A percentile compares a stretch with the other conserved stretches of the same genome.
Conservation (phyloP, 495 filamentous ascomycete genomes). For the Articulospora tetracladia region DNA sequence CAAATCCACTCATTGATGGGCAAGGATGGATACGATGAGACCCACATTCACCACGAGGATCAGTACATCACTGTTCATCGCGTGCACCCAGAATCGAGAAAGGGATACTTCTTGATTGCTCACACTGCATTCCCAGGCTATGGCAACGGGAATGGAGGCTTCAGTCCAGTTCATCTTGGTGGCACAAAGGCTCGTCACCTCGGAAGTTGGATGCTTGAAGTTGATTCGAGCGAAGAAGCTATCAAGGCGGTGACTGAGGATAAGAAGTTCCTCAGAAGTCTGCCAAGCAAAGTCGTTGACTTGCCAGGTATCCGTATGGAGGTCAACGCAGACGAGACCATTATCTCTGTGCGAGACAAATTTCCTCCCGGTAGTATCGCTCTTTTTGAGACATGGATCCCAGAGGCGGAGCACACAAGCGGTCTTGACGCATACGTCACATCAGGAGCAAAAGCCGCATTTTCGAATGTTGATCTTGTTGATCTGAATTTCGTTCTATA, state of each 20-base stretch:
- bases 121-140: slow-evolving; percentile 93
- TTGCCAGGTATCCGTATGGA: slow-evolving; percentile 70
- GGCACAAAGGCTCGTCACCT: slow-evolving; percentile 74
- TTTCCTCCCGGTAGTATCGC: slow-evolving; percentile 94
- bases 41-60: slow-evolving; percentile 92
- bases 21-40: slow-evolving; percentile 88
- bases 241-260: slow-evolving; percentile 62
- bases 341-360: slow-evolving; percentile 71
- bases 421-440: slow-evolving; percentile 82
- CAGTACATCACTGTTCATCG: slow-evolving; percentile 96
- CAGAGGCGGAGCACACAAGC: slow-evolving; percentile 69
- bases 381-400: slow-evolving; percentile 93
- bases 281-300: slow-evolving; percentile 74
- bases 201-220: slow-evolving; percentile 86
- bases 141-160: slow-evolving; percentile 69
- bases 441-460: slow-evolving; percentile 74
- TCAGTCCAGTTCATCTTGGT: slow-evolving; percentile 70
- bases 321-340: slow-evolving; percentile 61
- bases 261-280: slow-evolving; percentile 65
- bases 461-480: slow-evolving; percentile 63
- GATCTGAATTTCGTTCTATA: slow-evolving; percentile 94
- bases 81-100: slow-evolving; percentile 83
- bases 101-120: slow-evolving; percentile 90
- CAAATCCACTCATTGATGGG: slow-evolving; percentile 92
- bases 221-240: slow-evolving; percentile 63